These are phyloP conservation scores for Lentinus tigrinus DNA, from an alignment of 768 basidiomycete species.

Conservation along the genomic window DNA sequence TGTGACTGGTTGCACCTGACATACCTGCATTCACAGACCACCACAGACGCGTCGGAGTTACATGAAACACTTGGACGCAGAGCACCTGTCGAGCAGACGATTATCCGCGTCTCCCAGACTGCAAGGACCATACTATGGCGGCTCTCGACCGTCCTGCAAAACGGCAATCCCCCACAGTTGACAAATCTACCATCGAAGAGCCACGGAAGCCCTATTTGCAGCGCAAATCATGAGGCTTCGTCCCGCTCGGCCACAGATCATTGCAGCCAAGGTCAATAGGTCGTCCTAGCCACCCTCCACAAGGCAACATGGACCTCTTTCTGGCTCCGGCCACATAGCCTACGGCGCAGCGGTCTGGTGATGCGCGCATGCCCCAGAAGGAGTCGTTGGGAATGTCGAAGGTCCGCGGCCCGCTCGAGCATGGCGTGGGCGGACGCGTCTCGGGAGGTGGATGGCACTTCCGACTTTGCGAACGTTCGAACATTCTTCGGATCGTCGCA, in stretches of 20 bases:
- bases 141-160: neutral
- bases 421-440: neutral
- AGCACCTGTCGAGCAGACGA: neutral
- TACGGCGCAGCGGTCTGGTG: neutral
- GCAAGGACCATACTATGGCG: neutral
- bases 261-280: neutral
- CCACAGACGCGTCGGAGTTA: neutral
- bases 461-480: neutral
- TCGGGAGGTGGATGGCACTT: neutral
- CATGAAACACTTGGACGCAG: neutral
- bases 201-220: neutral
- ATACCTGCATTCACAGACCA: neutral
- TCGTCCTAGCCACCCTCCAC: neutral
- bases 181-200: neutral
- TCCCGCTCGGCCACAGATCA: conserved; percentile 7
- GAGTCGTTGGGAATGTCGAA: neutral
- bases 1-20: conserved; percentile 14
- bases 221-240: conserved; percentile 15
- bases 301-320: neutral
- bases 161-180: neutral
- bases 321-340: neutral
- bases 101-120: neutral
- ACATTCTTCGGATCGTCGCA: conserved; percentile 19
- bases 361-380: neutral
- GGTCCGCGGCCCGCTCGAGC: neutral